Percentiles rank a stretch among this genome's conserved stretches.
phyloP scores from a whole-genome alignment of 2,329 filamentous ascomycete species.

The Fusarium annulatum region DNA sequence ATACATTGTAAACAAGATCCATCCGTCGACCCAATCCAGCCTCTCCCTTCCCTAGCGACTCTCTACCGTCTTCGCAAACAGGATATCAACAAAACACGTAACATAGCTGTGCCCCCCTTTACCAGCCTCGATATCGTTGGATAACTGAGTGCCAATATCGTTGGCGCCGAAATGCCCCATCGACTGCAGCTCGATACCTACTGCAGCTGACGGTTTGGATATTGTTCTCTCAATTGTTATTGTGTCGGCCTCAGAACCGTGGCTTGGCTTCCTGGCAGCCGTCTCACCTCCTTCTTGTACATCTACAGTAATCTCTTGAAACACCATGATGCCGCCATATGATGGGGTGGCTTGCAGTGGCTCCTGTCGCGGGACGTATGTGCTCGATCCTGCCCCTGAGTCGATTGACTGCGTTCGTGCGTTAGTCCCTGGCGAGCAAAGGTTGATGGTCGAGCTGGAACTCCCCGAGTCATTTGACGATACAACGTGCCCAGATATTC shows the following conservation, averaged over 20 bases:
- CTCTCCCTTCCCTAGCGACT: slow-evolving; percentile 15
- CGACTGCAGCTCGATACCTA: slow-evolving; percentile 40
- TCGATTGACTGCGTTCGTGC: slow-evolving; percentile 30
- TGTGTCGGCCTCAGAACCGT: slow-evolving; percentile 11
- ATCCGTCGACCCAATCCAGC: neutral
- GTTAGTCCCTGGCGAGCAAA: slow-evolving; percentile 29
- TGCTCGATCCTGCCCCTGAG: slow-evolving; percentile 24
- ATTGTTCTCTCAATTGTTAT: slow-evolving; percentile 15
- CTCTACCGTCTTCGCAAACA: slow-evolving; percentile 43
- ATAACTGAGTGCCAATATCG: slow-evolving; percentile 29
- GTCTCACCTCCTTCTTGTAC: slow-evolving; percentile 42
- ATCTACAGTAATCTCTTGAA: slow-evolving; percentile 70
- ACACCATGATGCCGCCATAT: slow-evolving; percentile 69
- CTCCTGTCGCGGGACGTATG: slow-evolving; percentile 42
- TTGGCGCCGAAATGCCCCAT: slow-evolving; percentile 42
- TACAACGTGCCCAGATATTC: slow-evolving; percentile 10
- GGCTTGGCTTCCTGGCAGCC: slow-evolving; percentile 4
- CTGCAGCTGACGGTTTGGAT: slow-evolving; percentile 15
- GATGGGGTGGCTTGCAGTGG: slow-evolving; percentile 36
- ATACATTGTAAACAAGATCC: neutral
- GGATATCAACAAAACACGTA: slow-evolving; percentile 40
- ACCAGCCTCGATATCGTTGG: slow-evolving; percentile 23
- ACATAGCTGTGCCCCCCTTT: slow-evolving; percentile 26
- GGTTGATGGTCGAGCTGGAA: slow-evolving; percentile 44
- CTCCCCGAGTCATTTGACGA: slow-evolving; percentile 32